phyloP scores from a whole-genome alignment of 108 stramenopile species.

The Mediolabrus comicus region DNA sequence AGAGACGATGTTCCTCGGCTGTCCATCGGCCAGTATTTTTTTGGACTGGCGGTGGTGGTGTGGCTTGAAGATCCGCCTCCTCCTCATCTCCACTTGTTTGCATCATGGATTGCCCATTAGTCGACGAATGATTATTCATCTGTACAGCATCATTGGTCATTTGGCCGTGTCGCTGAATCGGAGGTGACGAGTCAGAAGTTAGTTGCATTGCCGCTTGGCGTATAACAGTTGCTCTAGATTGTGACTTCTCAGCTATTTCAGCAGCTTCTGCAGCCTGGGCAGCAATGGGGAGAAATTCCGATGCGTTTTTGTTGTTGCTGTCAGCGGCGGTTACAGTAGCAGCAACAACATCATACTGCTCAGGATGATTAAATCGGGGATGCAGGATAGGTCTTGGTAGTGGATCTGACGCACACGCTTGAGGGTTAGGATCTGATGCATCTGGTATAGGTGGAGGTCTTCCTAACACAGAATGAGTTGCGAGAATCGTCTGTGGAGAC shows the following conservation, averaged over 20 bases:
- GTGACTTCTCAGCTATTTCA: constrained; percentile 14
- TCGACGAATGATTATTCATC: too few species aligned
- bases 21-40: constrained; percentile 98
- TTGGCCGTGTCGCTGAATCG: not conserved
- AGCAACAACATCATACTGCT: too few species aligned
- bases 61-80: not conserved
- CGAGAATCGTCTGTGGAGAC: too few species aligned
- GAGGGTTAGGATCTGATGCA: too few species aligned
- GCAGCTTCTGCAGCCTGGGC: constrained; percentile 31
- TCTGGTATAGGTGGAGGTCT: too few species aligned
- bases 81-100: not conserved
- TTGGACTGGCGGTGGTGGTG: not conserved
- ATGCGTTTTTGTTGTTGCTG: constrained; percentile 18
- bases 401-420: too few species aligned
- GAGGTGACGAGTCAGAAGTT: not conserved
- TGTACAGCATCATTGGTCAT: too few species aligned
- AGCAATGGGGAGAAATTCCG: constrained; percentile 31
- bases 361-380: too few species aligned
- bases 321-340: not conserved
- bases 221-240: constrained; percentile 31
- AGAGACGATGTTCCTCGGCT: constrained; percentile 92
- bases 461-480: too few species aligned
- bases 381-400: too few species aligned
- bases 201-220: constrained; percentile 32
- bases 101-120: constrained; percentile 6